Evolutionary conservation across 225 moss, liverwort and hornwort species (phyloP), one percentile per base, ranked within the genome.

Genomic region (Pleurozium schreberi): DNA sequence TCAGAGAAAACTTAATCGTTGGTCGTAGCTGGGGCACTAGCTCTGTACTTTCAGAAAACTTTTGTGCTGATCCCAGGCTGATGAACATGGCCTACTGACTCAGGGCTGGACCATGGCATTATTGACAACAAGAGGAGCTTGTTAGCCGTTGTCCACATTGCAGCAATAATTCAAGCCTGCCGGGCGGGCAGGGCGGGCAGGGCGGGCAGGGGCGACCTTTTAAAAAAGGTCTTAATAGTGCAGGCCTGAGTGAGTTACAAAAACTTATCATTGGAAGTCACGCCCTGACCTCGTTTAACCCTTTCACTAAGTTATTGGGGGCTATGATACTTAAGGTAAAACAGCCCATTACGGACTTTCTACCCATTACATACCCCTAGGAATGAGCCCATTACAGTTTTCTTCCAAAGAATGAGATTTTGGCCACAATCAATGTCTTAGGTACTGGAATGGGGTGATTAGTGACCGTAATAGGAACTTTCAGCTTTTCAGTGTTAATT

Each of bases 161-260:
- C 73, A 73, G 73, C 73, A 73, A 73, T 73, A 73, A 73, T 73
- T 73, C 45, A 73, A 73, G 71, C 71, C 43, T 43, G 28, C 16
- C 22, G 58, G 3, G 27, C 5, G 0, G 26, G n/a, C n/a, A n/a
- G n/a, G n/a, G n/a, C n/a, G n/a, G n/a, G n/a, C n/a, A n/a, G n/a
- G n/a, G n/a, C 22, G 58, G 3, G 27, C 5, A 0, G 26, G 58
- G 3, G 27, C 5, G 0, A 14, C 16, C 5, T 71, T 43, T 45
- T 43, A 45, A 73, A 71, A 45, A 43, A 45, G 38, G 3, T 17
- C 28, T 17, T 28, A 28, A 18, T 17, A 43, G 17, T 73, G 28
- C 45, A 45, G 17, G 17, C 10, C 1, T 28, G 17, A 73, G 17
- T 23, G n/a, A 68, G 68, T 68, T 13, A 23, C 13, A 23, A 21